phyloP scores from a whole-genome alignment of 2,329 filamentous ascomycete genomes.

The Fusarium buxicola region DNA sequence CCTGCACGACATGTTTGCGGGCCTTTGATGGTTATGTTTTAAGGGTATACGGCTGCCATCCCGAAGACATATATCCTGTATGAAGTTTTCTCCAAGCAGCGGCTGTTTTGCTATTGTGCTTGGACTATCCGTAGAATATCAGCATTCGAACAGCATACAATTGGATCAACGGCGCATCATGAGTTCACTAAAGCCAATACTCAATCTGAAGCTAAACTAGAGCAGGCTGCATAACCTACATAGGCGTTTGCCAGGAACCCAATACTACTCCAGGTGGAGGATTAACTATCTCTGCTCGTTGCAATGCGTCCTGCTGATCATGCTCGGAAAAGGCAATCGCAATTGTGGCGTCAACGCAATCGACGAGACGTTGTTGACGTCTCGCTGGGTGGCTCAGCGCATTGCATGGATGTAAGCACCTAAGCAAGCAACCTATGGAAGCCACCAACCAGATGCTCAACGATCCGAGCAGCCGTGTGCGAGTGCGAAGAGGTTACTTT shows the following conservation, averaged over 20 bases:
- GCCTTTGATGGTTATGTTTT: neutral
- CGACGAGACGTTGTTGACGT: slow-evolving; percentile 36
- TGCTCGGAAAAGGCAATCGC: neutral
- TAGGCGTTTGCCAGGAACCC: slow-evolving; percentile 1
- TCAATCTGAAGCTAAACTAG: too few species aligned
- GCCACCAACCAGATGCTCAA: slow-evolving; percentile 4
- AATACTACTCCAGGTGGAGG: slow-evolving; percentile 1
- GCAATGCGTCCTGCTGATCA: neutral
- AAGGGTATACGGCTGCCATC: neutral
- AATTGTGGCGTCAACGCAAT: slow-evolving; percentile 25
- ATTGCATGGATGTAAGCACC: slow-evolving; percentile 13
- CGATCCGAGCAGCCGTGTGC: neutral
- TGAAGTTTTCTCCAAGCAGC: too few species aligned
- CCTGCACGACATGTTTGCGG: slow-evolving; percentile 3
- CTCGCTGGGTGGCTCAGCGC: slow-evolving; percentile 38
- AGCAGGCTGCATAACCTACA: too few species aligned
- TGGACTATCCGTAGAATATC: too few species aligned
- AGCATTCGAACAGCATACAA: too few species aligned
- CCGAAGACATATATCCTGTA: neutral
- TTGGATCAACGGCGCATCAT: too few species aligned
- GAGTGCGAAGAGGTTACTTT: neutral
- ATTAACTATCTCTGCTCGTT: slow-evolving; percentile 11
- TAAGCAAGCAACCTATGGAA: slow-evolving; percentile 14
- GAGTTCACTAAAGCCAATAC: too few species aligned
- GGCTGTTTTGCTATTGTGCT: too few species aligned